Evolutionary conservation across 495 filamentous ascomycete species (phyloP), one percentile per base, ranked within the genome.

Genomic region (Neurospora sp.): DNA sequence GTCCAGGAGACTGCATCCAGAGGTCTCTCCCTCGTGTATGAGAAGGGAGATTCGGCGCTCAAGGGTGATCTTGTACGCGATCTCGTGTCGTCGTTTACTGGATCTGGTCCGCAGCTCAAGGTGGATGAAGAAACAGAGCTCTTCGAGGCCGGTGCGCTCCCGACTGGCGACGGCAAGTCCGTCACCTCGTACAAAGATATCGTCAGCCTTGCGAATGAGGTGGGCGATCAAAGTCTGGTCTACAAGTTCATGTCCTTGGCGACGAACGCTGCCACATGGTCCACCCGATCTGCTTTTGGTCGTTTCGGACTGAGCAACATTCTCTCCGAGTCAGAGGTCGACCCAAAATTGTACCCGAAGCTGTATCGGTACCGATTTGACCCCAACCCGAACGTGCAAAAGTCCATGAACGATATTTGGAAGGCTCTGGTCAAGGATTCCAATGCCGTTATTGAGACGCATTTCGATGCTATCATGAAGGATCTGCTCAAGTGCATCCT

Each of bases 231-330:
- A 38, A 96, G 93, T 72, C 86, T 99, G 3, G 93, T 98, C 8
- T 99, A 99, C 81, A 91, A 94, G 71, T 97, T 98, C 80, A 99
- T 99, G 96, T 93, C 93, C 1, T 83, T 99, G 73, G 96, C 96
- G 3, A 91, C 93, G 1, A 96, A 97, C 74, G 96, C 97, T 71
- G 93, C 94, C 1, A 93, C 97, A 40, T 99, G 96, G 96, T 94
- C 94, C 3, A 96, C 93, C 27, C 89, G 96, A 31, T 95, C 96
- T 3, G 94, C 96, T 1, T 97, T 99, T 81, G 95, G 96, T 17
- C 88, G 94, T 17, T 97, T 98, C 74, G 96, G 96, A 2, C 87
- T 99, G 71, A 95, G 92, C 78, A 94, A 87, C 71, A 94, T 99
- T 69, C 87, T 99, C 68, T 96, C 93, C 16, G 92, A 95, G 71